phyloP scores from a whole-genome alignment of 768 basidiomycete genomes.

The Boletus vinaceobasis region DNA sequence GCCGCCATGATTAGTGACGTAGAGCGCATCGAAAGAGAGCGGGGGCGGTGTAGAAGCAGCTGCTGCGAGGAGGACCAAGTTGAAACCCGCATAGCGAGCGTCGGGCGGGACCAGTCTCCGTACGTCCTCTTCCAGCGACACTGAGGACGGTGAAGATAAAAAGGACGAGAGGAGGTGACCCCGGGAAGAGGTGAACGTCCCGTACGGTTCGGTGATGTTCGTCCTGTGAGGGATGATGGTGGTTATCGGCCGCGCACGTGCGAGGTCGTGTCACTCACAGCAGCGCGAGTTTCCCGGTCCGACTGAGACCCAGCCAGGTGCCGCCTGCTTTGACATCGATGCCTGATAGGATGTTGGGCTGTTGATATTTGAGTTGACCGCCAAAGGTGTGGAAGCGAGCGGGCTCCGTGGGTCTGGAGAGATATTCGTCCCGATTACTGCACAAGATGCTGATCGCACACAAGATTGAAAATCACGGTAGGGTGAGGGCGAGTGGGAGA shows the following conservation, averaged over 20 bases:
- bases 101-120: conserved; percentile 45
- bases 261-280: conserved; percentile 46
- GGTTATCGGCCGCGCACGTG: not conserved
- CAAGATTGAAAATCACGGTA: not conserved
- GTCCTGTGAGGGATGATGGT: conserved; percentile 54
- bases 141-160: conserved; percentile 50
- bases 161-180: conserved; percentile 68
- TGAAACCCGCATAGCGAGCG: conserved; percentile 73
- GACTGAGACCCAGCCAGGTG: conserved; percentile 76
- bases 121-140: conserved; percentile 48
- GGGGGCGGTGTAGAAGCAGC: conserved; percentile 24
- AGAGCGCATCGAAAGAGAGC: conserved; percentile 49
- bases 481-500: conserved; percentile 1
- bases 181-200: conserved; percentile 53
- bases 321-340: conserved; percentile 72
- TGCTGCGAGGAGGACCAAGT: conserved; percentile 62
- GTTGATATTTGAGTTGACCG: conserved; percentile 13
- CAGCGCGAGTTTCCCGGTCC: conserved; percentile 63
- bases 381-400: conserved; percentile 71
- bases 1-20: conserved; percentile 70
- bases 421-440: conserved; percentile 74
- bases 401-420: conserved; percentile 60
- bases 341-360: conserved; percentile 61
- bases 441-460: conserved; percentile 54
- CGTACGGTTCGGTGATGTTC: conserved; percentile 73